Conservation (phyloP, 139 green algal species). For the Desmodesmus armatus region DNA sequence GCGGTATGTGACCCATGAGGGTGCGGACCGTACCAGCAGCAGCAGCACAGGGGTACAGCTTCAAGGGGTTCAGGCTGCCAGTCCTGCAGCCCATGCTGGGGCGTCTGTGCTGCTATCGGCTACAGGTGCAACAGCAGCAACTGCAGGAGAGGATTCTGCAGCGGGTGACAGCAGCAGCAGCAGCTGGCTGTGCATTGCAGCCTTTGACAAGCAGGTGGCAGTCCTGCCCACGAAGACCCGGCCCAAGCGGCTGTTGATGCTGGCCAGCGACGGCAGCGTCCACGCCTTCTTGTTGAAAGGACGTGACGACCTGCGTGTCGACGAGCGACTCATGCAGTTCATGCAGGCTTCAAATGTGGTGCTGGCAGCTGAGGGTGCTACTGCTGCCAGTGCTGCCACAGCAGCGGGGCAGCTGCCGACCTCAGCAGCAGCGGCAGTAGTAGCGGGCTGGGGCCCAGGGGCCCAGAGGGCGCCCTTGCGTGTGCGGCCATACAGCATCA, state of each 20-base stretch:
- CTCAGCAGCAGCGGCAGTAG: not conserved
- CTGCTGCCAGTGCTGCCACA: not conserved
- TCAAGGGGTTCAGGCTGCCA: not conserved
- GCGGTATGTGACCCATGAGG: not conserved
- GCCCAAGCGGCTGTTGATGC: constrained; percentile 84
- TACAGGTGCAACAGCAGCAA: not conserved
- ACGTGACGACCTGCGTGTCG: constrained; percentile 88
- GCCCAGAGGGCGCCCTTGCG: not conserved
- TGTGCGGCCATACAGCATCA: constrained; percentile 76
- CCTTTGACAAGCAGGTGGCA: constrained; percentile 52
- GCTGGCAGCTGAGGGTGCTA: constrained; percentile 52
- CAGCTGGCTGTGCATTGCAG: constrained; percentile 60
- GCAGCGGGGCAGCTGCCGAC: not conserved
- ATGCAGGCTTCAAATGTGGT: constrained; percentile 61
- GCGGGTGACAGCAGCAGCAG: not conserved
- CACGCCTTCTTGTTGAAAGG: constrained; percentile 92
- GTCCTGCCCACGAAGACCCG: constrained; percentile 91
- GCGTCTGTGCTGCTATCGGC: no score
- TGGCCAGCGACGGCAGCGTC: constrained; percentile 77
- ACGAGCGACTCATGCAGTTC: constrained; percentile 89
- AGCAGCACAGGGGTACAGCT: not conserved
- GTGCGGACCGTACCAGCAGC: no score
- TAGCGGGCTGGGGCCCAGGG: not conserved
- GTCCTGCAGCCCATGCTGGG: no score
- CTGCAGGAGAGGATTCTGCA: constrained; percentile 6